Percentiles rank a stretch among this genome's conserved stretches.
Evolutionary conservation across 345 rosid genomes (phyloP).

Genomic region (Nasturtium officinale): DNA sequence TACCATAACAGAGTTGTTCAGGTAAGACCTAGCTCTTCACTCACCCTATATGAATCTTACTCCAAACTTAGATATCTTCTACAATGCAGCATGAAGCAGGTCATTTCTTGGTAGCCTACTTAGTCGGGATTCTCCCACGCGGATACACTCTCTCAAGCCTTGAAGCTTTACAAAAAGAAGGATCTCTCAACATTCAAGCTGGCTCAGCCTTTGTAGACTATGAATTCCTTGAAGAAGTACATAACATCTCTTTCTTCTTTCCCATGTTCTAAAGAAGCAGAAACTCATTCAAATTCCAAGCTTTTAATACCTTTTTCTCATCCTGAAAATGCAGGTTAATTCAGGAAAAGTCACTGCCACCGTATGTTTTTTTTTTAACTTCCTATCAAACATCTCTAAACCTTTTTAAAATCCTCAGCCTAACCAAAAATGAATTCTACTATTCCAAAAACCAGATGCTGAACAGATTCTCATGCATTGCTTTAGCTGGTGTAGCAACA

Average conservation of each 20-base stretch:
- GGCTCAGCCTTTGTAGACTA: constrained; percentile 89
- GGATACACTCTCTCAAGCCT: constrained; percentile 75
- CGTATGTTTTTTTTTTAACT: constrained; percentile 50
- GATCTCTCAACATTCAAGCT: constrained; percentile 91
- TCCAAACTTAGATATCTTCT: neutral
- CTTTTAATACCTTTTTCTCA: constrained; percentile 25
- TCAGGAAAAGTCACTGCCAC: constrained; percentile 74
- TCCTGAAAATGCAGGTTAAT: constrained; percentile 56
- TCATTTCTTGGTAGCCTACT: constrained; percentile 90
- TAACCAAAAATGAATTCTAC: neutral
- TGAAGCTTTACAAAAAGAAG: constrained; percentile 84
- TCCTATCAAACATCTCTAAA: neutral
- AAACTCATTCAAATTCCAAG: constrained; percentile 25
- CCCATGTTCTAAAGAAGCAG: neutral
- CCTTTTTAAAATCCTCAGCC: neutral
- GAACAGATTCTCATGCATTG: constrained; percentile 91
- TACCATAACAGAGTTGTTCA: constrained; percentile 85
- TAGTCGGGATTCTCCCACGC: constrained; percentile 79
- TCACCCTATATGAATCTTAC: neutral
- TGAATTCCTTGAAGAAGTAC: constrained; percentile 88
- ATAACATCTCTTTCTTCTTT: constrained; percentile 19
- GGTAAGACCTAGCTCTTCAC: constrained; percentile 43
- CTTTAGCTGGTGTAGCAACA: constrained; percentile 81
- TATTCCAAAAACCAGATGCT: constrained; percentile 55
- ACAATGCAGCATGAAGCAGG: constrained; percentile 89